Evolutionary conservation across 2,329 filamentous ascomycete genomes (phyloP).

Genomic region (Penicillium sp.): DNA sequence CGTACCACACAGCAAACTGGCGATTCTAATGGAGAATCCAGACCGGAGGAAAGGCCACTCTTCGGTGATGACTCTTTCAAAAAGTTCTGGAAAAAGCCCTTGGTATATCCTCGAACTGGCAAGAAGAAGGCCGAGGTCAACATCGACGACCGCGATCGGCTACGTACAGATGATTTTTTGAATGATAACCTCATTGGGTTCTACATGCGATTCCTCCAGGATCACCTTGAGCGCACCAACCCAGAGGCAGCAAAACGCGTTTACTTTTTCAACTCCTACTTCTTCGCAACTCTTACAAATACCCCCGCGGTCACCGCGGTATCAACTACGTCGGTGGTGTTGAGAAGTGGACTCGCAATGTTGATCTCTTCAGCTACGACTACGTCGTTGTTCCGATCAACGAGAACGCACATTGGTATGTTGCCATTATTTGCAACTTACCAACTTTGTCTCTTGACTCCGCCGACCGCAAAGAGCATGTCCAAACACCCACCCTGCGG

Average conservation of each 20-base stretch:
- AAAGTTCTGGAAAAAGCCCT: slow-evolving; percentile 36
- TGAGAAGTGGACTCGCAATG: slow-evolving; percentile 77
- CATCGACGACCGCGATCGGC: slow-evolving; percentile 55
- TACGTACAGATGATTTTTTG: slow-evolving; percentile 80
- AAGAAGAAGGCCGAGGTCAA: slow-evolving; percentile 48
- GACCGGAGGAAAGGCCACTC: neutral
- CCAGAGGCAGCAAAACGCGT: slow-evolving; percentile 61
- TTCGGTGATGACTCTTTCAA: slow-evolving; percentile 20
- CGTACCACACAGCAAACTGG: slow-evolving; percentile 3
- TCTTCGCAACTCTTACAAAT: slow-evolving; percentile 73
- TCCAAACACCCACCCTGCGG: slow-evolving; percentile 4
- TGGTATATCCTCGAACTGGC: slow-evolving; percentile 46
- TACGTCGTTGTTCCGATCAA: slow-evolving; percentile 92
- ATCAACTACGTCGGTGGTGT: slow-evolving; percentile 84
- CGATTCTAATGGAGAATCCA: neutral
- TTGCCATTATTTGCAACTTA: slow-evolving; percentile 91
- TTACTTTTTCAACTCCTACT: slow-evolving; percentile 90
- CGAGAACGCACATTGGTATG: slow-evolving; percentile 83
- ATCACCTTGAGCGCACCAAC: slow-evolving; percentile 53
- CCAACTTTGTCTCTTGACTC: slow-evolving; percentile 52
- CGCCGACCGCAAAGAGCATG: slow-evolving; percentile 4
- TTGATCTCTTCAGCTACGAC: slow-evolving; percentile 80
- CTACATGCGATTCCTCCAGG: slow-evolving; percentile 72
- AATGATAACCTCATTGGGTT: slow-evolving; percentile 93
- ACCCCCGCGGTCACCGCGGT: slow-evolving; percentile 48